Evolutionary conservation across 2,329 filamentous ascomycete genomes (phyloP), one percentile per base, ranked within the genome.

Genomic region (Tolypocladium guangdongense): DNA sequence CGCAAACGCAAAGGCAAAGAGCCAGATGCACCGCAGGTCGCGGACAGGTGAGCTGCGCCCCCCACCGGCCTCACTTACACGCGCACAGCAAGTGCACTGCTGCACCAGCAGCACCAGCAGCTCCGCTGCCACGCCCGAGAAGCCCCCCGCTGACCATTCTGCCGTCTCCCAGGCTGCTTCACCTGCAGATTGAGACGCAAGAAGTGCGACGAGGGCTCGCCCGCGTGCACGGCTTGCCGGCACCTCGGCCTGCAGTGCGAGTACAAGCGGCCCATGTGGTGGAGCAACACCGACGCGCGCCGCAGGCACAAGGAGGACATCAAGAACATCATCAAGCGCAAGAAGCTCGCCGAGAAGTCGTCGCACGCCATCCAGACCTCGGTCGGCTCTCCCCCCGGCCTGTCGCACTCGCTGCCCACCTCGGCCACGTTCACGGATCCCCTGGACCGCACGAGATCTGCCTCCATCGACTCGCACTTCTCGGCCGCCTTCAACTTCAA

Each of bases 191-290:
- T 86, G 62, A 74, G 82, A 66, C 76, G 82, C 59, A 86, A 86
- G 72, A 86, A 86, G 76, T 86, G 82, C 71, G 82, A 86, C 64
- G 82, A 86, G 68, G 81, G 80, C 58, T 72, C 75, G 38, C 80
- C 81, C 52, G 72, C 76, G 63, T 86, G 82, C 74, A 78, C 80
- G 18, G 82, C 82, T 56, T 86, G 82, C 78, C 83, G 81, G 62
- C 78, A 83, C 65, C 84, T 99, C 54, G 87, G 88, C 52, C 79
- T 99, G 54, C 78, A 80, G 64, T 99, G 93, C 75, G 90, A 97
- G 76, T 99, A 97, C 76, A 96, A 95, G 78, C 79, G 91, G 66
- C 93, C 93, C 38, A 83, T 88, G 73, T 99, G 93, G 93, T 99
- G 93, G 93, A 88, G 86, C 73, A 96, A 93, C 77, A 87, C 88